Evolutionary conservation across 441 rosid species (phyloP).

Genomic region (Gossypium schwendimanii): DNA sequence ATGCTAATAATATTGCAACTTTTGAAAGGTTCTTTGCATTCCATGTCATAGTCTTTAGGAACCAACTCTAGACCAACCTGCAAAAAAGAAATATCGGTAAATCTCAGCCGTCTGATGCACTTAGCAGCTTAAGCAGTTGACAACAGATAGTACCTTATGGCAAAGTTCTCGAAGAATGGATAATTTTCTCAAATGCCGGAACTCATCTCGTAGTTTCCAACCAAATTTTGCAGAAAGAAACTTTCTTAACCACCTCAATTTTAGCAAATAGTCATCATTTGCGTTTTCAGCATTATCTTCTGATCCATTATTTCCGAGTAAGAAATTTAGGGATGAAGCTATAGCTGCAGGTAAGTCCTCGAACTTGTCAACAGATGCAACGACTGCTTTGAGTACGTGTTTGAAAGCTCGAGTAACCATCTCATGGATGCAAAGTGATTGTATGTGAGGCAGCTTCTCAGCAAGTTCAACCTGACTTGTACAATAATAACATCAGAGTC

Average conservation of each 20-base stretch:
- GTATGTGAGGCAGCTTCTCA: constrained; percentile 59
- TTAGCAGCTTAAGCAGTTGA: constrained; percentile 11
- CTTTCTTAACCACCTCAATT: constrained; percentile 36
- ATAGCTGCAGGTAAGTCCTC: constrained; percentile 38
- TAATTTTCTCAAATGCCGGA: constrained; percentile 44
- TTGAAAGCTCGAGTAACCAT: constrained; percentile 68
- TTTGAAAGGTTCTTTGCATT: constrained; percentile 36
- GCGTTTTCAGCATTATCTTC: constrained; percentile 24
- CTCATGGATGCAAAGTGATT: constrained; percentile 66
- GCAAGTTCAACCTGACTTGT: constrained; percentile 47
- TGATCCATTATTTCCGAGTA: constrained; percentile 34
- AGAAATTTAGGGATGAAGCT: constrained; percentile 53
- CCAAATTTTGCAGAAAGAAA: constrained; percentile 44
- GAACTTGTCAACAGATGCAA: constrained; percentile 34
- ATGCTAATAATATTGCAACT: constrained; percentile 42
- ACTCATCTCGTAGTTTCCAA: constrained; percentile 45
- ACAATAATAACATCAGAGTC: constrained; percentile 14
- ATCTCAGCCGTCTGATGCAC: neutral
- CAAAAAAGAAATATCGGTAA: constrained; percentile 7
- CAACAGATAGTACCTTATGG: constrained; percentile 40
- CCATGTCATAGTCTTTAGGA: constrained; percentile 57
- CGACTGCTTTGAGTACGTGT: constrained; percentile 42
- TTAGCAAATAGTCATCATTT: constrained; percentile 39
- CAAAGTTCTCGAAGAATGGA: constrained; percentile 60
- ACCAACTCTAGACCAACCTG: constrained; percentile 59